Percentiles rank a stretch among this genome's conserved stretches.
Conservation (phyloP, 306 rosid species). For the Cucumis hystrix region DNA sequence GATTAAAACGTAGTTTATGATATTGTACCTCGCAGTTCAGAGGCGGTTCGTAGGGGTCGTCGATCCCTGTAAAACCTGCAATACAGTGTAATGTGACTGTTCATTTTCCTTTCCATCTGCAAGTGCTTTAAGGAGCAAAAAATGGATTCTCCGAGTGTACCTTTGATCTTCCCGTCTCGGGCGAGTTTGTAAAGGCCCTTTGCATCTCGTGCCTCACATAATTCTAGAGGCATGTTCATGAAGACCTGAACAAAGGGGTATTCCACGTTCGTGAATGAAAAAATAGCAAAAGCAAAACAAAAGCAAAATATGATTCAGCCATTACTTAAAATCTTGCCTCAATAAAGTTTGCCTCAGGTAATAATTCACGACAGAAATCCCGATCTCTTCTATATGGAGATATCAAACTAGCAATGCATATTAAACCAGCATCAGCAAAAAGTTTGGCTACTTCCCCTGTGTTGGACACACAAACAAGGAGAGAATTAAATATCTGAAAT, state of each 20-base stretch:
- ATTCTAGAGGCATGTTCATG: slow-evolving; percentile 70
- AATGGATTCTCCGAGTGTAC: slow-evolving; percentile 20
- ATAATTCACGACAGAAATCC: slow-evolving; percentile 59
- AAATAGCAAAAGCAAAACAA: too few species aligned
- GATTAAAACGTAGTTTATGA: background rate
- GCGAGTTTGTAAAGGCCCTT: slow-evolving; percentile 93
- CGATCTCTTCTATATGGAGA: slow-evolving; percentile 71
- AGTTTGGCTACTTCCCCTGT: slow-evolving; percentile 77
- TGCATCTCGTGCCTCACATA: slow-evolving; percentile 73
- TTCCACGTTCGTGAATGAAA: slow-evolving; percentile 3
- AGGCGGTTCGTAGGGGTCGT: slow-evolving; percentile 78
- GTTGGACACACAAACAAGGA: slow-evolving; percentile 3
- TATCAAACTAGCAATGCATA: slow-evolving; percentile 67
- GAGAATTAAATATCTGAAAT: background rate
- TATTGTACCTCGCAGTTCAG: slow-evolving; percentile 56
- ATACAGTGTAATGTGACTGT: background rate
- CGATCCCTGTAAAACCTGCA: slow-evolving; percentile 83
- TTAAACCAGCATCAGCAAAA: slow-evolving; percentile 71
- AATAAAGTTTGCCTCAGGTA: slow-evolving; percentile 45
- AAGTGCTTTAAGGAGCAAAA: background rate
- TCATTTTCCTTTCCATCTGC: background rate
- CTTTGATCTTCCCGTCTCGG: slow-evolving; percentile 77
- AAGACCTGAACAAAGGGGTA: slow-evolving; percentile 35
- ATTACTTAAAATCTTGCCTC: slow-evolving; percentile 38
- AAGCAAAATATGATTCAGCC: slow-evolving; percentile 1